phyloP scores from a whole-genome alignment of 2,329 filamentous ascomycete species.

The Lachnellula occidentalis region DNA sequence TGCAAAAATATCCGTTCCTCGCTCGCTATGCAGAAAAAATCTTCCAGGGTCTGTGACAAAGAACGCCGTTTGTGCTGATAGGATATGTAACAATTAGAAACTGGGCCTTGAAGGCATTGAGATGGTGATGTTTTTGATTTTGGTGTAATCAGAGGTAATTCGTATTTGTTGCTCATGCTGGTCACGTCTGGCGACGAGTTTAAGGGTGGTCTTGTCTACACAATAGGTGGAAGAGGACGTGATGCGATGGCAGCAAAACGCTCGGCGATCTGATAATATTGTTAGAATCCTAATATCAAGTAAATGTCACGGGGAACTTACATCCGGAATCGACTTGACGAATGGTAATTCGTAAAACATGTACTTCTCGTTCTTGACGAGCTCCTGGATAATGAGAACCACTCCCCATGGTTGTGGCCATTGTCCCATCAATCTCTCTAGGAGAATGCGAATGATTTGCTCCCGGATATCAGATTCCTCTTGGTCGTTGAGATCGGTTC shows the following conservation, averaged over 20 bases:
- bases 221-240: constrained; percentile 12
- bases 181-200: neutral
- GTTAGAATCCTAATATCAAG: constrained; percentile 10
- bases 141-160: neutral
- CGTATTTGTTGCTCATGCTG: neutral
- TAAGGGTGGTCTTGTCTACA: constrained; percentile 1
- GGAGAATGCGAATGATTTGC: constrained; percentile 80
- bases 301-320: constrained; percentile 36
- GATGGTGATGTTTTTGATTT: constrained; percentile 2
- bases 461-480: constrained; percentile 81
- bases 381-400: constrained; percentile 79
- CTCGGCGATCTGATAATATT: constrained; percentile 23
- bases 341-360: constrained; percentile 91
- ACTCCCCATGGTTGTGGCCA: constrained; percentile 96
- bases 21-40: constrained; percentile 34
- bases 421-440: constrained; percentile 82
- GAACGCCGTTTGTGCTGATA: constrained; percentile 30
- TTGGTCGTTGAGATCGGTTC: constrained; percentile 63
- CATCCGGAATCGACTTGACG: constrained; percentile 84
- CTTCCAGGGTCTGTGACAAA: constrained; percentile 24
- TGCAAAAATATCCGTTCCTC: constrained; percentile 28
- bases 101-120: constrained; percentile 8
- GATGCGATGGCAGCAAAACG: constrained; percentile 28
- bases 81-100: constrained; percentile 30
- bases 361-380: constrained; percentile 86